Evolutionary conservation across 2,329 filamentous ascomycete genomes (phyloP).

Genomic region (Trichoderma sp.): DNA sequence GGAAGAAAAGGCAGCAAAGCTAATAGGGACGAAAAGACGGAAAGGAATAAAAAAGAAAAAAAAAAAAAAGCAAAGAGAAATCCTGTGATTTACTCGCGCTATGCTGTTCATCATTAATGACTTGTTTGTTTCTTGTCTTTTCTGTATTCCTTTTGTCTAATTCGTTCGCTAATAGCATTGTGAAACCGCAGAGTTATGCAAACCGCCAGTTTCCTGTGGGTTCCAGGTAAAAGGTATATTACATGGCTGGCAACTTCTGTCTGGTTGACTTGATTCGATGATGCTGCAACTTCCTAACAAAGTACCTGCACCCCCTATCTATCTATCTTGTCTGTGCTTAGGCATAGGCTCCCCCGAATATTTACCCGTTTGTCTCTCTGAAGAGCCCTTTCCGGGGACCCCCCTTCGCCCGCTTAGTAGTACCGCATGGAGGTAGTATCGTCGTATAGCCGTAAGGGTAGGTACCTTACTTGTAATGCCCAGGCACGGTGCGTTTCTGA

Average conservation of each 20-base stretch:
- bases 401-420: background rate
- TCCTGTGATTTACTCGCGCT: background rate
- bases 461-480: background rate
- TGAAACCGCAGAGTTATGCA: constrained; percentile 9
- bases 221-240: no score
- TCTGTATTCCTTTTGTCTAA: background rate
- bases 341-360: background rate
- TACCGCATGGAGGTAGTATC: background rate
- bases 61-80: background rate
- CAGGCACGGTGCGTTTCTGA: background rate
- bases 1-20: background rate
- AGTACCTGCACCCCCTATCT: constrained; percentile 8
- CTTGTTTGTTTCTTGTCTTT: background rate
- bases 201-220: background rate
- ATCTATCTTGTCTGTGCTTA: background rate
- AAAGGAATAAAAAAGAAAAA: background rate
- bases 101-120: background rate
- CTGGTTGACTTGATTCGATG: background rate
- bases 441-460: background rate
- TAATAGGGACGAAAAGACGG: background rate
- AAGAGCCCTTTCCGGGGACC: background rate
- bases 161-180: background rate
- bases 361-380: background rate
- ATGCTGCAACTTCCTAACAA: background rate
- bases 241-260: background rate